These are phyloP conservation scores for Fusarium nematophilum DNA, from an alignment of 2,329 filamentous ascomycete species.

Conservation along the genomic window DNA sequence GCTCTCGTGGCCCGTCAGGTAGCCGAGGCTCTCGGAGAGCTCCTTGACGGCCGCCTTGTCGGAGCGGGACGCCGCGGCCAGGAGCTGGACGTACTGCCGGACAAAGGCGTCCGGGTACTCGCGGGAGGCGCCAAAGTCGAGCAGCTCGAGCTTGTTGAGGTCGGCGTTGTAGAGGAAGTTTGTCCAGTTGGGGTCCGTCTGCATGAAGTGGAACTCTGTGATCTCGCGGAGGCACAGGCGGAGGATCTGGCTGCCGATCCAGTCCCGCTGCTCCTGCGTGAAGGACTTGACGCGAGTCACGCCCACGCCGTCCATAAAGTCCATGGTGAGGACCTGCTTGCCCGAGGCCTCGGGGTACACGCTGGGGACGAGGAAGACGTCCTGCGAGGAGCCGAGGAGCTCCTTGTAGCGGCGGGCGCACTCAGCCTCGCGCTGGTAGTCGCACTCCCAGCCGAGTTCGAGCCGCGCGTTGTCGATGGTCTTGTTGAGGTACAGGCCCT, in stretches of 20 bases:
- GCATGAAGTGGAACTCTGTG: constrained; percentile 96
- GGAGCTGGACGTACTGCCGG: constrained; percentile 79
- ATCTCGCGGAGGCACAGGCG: constrained; percentile 94
- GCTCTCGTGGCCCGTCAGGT: constrained; percentile 91
- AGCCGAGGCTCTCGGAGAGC: constrained; percentile 83
- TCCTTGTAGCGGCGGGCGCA: constrained; percentile 81
- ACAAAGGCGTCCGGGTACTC: constrained; percentile 88
- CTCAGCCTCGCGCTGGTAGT: constrained; percentile 89
- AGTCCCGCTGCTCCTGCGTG: constrained; percentile 87
- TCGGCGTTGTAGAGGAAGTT: constrained; percentile 92
- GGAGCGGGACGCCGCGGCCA: constrained; percentile 80
- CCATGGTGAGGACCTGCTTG: constrained; percentile 90
- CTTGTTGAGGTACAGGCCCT: constrained; percentile 93
- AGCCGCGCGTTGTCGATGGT: constrained; percentile 95
- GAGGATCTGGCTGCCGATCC: constrained; percentile 95
- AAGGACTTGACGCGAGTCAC: constrained; percentile 85
- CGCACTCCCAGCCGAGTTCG: constrained; percentile 96
- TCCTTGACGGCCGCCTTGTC: constrained; percentile 73
- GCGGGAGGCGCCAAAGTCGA: constrained; percentile 94
- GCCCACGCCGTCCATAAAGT: constrained; percentile 86
- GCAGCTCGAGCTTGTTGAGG: constrained; percentile 81
- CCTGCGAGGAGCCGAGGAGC: constrained; percentile 74
- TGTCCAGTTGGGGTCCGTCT: constrained; percentile 99
- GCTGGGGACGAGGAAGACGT: constrained; percentile 82
- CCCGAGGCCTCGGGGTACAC: constrained; percentile 85